These are phyloP conservation scores for Macroventuria anomochaeta DNA, from an alignment of 2,329 filamentous ascomycete genomes.

Conservation along the genomic window DNA sequence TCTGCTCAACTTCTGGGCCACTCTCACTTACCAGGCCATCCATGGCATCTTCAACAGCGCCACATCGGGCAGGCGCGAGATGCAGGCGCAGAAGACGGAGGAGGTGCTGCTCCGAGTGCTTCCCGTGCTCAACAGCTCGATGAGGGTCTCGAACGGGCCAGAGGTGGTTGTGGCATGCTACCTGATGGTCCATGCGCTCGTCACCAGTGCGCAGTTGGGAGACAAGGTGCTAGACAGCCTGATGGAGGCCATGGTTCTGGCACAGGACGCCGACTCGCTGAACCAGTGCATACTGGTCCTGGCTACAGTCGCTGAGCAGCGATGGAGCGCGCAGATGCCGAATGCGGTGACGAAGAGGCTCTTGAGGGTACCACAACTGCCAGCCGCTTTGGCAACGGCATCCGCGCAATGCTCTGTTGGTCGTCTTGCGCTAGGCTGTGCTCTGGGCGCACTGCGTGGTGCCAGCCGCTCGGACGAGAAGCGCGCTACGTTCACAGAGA, in stretches of 20 bases:
- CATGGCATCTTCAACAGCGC: conserved; percentile 80
- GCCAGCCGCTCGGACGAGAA: conserved; percentile 29
- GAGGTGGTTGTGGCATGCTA: conserved; percentile 87
- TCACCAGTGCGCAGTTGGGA: conserved; percentile 78
- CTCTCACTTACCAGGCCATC: conserved; percentile 83
- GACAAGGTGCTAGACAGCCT: conserved; percentile 82
- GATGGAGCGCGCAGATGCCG: conserved; percentile 72
- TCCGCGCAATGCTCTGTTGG: conserved; percentile 71
- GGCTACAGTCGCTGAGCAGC: conserved; percentile 80
- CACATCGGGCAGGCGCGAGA: conserved; percentile 74
- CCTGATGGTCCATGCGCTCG: conserved; percentile 87
- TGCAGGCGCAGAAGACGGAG: conserved; percentile 83
- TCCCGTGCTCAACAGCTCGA: conserved; percentile 76
- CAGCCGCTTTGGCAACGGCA: conserved; percentile 66
- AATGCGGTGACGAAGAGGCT: conserved; percentile 73
- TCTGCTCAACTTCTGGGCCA: conserved; percentile 88
- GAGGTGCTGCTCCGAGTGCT: conserved; percentile 72
- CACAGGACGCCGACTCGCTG: conserved; percentile 76
- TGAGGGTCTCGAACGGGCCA: conserved; percentile 76
- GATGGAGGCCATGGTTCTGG: conserved; percentile 84
- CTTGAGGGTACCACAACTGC: conserved; percentile 67
- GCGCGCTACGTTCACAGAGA: conserved; percentile 61
- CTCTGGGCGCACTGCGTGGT: conserved; percentile 53
- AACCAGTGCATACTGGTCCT: conserved; percentile 79
- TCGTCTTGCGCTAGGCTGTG: conserved; percentile 74